phyloP scores from a whole-genome alignment of 2,329 filamentous ascomycete species.

The Coniochaeta sp. region DNA sequence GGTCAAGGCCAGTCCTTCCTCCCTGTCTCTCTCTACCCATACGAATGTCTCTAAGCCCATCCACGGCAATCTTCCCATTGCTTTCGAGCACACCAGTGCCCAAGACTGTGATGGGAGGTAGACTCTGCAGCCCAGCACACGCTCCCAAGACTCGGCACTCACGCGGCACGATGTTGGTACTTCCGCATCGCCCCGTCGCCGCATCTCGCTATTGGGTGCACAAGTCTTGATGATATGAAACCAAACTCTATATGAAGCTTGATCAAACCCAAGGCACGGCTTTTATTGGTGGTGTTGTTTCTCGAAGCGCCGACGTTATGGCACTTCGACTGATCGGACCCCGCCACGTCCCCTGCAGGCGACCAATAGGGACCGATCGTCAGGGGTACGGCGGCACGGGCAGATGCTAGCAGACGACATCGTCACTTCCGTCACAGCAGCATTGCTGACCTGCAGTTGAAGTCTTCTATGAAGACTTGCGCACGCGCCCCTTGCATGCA shows the following conservation, averaged over 20 bases:
- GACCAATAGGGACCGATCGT: neutral
- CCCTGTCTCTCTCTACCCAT: neutral
- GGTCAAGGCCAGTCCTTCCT: neutral
- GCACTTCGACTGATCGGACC: neutral
- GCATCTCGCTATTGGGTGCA: neutral
- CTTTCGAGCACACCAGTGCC: neutral
- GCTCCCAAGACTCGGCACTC: neutral
- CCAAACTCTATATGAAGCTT: conserved; percentile 1
- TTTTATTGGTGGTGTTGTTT: conserved; percentile 1
- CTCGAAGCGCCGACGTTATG: conserved; percentile 2
- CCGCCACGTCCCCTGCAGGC: neutral
- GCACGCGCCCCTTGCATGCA: neutral
- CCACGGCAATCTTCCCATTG: neutral
- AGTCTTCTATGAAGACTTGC: neutral
- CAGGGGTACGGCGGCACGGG: conserved; percentile 1
- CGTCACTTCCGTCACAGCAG: neutral
- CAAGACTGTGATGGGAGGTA: neutral
- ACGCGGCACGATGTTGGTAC: neutral
- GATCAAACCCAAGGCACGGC: neutral
- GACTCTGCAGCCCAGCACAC: neutral
- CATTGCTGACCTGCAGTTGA: neutral
- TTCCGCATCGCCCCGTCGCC: neutral
- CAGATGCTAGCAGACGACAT: neutral
- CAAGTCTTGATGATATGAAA: neutral
- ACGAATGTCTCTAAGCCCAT: neutral